Base-by-base conservation (phyloP, 1,284 basidiomycete genomes). In the Afroboletus lepidellus region DNA sequence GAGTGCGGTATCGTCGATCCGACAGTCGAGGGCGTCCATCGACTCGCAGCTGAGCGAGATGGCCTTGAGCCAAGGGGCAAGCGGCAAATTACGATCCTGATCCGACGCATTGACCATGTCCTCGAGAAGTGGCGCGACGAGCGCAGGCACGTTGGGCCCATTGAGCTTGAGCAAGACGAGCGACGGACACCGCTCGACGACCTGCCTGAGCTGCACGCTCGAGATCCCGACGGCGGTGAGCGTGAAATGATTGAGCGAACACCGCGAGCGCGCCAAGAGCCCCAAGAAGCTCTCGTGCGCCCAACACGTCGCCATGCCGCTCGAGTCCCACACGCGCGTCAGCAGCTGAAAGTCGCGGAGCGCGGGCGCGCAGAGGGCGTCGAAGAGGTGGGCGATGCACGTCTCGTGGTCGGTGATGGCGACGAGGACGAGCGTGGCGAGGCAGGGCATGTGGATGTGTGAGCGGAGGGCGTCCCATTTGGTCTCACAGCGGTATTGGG, bases 341-440 rank as follows among this genome's bases (percentile, higher is more conserved):
- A 69, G 60, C 49, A 66, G 41, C 57, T 65, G 63, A 51, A 69
- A 66, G 38, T 69, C 64, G 48, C 66, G 64, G 16, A 66, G 47
- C 16, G 36, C 16, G 0, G 64, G 64, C 2, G 54, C 33, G 24
- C 55, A 18, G 52, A 66, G 57, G 0, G 63, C 64, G 41, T 66
- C 66, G 41, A 66, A 41, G 3, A 66, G 32, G 13, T 69, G 60
- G 41, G 29, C 48, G 52, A 63, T 55, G 41, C 65, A 66, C 20
- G 45, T 61, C 1, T 62, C 65, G 59, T 69, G 65, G 32, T 27
- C 55, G 37, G 20, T 46, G 66, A 69, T 69, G 47, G 64, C 62
- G 46, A 69, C 64, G 39, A 66, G 58, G 23, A 69, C 63, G 54
- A 66, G 61, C 8, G 61, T 69, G 51, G 48, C 16, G 50, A 66